Evolutionary conservation across 228 moss, liverwort and hornwort species (phyloP).

Genomic region (Sphagnum magellanicum): DNA sequence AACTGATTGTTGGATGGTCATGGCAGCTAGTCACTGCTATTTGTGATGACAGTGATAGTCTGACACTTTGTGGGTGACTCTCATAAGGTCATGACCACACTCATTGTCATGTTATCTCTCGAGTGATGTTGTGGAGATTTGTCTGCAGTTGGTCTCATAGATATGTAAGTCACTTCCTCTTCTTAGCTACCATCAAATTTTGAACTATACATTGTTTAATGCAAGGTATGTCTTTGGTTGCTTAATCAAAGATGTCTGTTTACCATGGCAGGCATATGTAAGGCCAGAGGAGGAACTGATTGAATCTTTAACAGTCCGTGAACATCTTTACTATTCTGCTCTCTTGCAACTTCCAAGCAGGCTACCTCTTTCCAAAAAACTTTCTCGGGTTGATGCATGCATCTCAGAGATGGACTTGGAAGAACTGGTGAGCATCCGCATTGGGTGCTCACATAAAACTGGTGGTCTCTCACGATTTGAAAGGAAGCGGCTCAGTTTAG

Average conservation of each 20-base stretch:
- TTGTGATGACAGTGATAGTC: no score
- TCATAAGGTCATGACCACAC: no score
- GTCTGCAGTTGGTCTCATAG: no score
- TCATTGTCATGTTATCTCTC: no score
- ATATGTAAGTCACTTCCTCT: no score
- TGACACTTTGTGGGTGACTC: no score
- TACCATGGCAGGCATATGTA: conserved; percentile 29
- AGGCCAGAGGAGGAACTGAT: conserved; percentile 26
- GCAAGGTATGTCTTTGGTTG: no score
- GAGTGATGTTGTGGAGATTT: no score
- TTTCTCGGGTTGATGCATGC: conserved; percentile 25
- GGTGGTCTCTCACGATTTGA: conserved; percentile 29
- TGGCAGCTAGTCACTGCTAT: no score
- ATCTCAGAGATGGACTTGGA: conserved; percentile 42
- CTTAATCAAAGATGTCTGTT: not conserved
- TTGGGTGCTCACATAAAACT: conserved; percentile 23
- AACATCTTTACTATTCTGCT: conserved; percentile 38
- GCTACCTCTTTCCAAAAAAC: conserved; percentile 29
- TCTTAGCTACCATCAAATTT: no score
- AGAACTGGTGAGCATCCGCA: conserved; percentile 18
- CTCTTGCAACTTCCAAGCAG: conserved; percentile 37
- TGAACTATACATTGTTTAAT: no score
- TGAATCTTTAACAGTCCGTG: conserved; percentile 34
- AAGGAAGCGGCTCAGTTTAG: conserved; percentile 36
- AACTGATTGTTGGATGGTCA: no score